Percentiles rank a stretch among this genome's conserved stretches.
These are phyloP conservation scores for Ambrosiella beaveri DNA, from an alignment of 2,329 filamentous ascomycete genomes.

Conservation along the genomic window DNA sequence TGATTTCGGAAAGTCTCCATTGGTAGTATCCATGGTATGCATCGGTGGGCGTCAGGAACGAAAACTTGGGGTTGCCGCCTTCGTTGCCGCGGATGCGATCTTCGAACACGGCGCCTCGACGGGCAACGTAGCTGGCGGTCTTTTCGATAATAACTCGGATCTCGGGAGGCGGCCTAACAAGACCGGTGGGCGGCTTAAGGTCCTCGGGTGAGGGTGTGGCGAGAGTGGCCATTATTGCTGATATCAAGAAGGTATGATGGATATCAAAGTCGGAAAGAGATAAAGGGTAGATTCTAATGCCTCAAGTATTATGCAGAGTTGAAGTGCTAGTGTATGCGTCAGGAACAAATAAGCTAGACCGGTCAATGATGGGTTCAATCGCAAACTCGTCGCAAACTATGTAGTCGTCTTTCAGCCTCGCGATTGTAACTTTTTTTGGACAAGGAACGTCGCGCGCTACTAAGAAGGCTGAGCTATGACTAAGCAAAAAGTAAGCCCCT, in stretches of 20 bases:
- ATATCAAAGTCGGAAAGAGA: too few relatives aligned
- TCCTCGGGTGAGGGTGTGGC: conserved; percentile 32
- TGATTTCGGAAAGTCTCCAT: conserved; percentile 80
- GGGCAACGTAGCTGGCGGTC: conserved; percentile 77
- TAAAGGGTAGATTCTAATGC: too few relatives aligned
- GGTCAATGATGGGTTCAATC: not conserved
- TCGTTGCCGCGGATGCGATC: conserved; percentile 76
- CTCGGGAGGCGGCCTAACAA: conserved; percentile 78
- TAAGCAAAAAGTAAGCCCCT: not conserved
- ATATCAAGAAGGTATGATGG: not conserved
- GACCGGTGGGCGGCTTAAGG: conserved; percentile 61
- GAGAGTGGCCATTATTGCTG: not conserved
- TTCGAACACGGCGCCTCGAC: conserved; percentile 53
- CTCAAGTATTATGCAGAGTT: not conserved
- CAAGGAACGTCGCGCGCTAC: not conserved
- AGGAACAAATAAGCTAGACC: not conserved
- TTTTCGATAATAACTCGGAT: conserved; percentile 79
- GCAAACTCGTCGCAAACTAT: not conserved
- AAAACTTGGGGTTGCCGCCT: conserved; percentile 72
- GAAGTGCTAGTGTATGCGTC: not conserved
- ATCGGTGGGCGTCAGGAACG: conserved; percentile 65
- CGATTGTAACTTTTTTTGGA: not conserved
- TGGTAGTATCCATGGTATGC: conserved; percentile 76
- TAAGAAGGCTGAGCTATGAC: conserved; percentile 1
- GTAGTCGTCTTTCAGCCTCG: not conserved